These are phyloP conservation scores for Eucalyptus erythrocorys DNA, from an alignment of 345 rosid species.

Conservation along the genomic window DNA sequence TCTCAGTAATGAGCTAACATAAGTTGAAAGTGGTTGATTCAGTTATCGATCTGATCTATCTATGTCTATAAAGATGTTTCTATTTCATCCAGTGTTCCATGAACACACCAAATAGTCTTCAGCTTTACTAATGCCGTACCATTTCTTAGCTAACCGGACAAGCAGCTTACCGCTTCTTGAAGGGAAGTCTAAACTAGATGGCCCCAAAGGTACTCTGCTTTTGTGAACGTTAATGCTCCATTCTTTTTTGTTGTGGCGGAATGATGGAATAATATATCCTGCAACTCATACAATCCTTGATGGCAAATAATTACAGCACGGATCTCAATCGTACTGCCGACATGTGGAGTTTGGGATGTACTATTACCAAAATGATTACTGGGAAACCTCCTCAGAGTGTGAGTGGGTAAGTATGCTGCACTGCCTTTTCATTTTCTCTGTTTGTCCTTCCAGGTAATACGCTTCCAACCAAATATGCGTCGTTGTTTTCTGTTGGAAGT, in stretches of 20 bases:
- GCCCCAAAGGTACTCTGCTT: background rate
- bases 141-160: background rate
- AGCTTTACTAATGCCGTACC: background rate
- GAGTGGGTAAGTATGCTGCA: conserved; percentile 48
- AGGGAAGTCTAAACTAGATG: background rate
- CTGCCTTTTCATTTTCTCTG: background rate
- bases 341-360: background rate
- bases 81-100: background rate
- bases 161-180: background rate
- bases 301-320: background rate
- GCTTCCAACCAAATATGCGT: background rate
- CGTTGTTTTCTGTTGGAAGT: background rate
- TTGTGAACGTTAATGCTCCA: background rate
- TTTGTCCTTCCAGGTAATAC: rapidly evolving
- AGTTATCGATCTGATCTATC: background rate
- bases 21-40: background rate
- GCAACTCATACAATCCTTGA: background rate
- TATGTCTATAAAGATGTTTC: background rate
- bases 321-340: rapidly evolving
- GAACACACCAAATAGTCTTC: background rate
- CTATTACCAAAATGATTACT: conserved; percentile 70
- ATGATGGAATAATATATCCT: conserved; percentile 76
- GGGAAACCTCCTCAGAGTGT: conserved; percentile 78
- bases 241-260: conserved; percentile 33
- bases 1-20: background rate